Percentiles rank a stretch among this genome's conserved stretches.
These are phyloP conservation scores for Mariannaea sp. DNA, from an alignment of 2,329 filamentous ascomycete genomes.

Conservation along the genomic window DNA sequence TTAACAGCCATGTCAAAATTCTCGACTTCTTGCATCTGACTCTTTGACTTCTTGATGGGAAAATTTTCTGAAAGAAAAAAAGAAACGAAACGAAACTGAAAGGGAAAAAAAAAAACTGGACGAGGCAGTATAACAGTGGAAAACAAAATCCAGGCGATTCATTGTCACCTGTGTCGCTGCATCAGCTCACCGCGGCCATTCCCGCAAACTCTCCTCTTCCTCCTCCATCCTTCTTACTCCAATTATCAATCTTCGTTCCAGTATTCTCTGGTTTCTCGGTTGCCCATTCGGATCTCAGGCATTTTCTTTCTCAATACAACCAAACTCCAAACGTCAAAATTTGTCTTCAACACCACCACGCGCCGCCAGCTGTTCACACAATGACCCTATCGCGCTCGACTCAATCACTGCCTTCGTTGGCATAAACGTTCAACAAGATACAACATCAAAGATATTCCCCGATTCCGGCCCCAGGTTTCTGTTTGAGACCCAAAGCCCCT, in stretches of 20 bases:
- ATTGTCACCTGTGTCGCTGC: slow-evolving; percentile 30
- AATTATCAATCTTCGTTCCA: slow-evolving; percentile 15
- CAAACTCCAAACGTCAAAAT: slow-evolving; percentile 1
- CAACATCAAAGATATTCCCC: slow-evolving; percentile 11
- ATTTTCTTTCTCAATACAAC: neutral
- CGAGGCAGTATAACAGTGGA: slow-evolving; percentile 36
- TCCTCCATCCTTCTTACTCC: slow-evolving; percentile 20
- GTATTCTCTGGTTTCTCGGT: slow-evolving; percentile 7
- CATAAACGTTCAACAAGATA: slow-evolving; percentile 28
- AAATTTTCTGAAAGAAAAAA: slow-evolving; percentile 18
- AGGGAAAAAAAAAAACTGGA: slow-evolving; percentile 21
- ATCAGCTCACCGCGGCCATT: slow-evolving; percentile 38
- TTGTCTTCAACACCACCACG: slow-evolving; percentile 20
- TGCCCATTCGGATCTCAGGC: neutral
- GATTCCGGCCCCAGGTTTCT: slow-evolving; percentile 23
- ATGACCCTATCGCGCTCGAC: slow-evolving; percentile 41
- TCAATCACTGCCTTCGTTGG: slow-evolving; percentile 40
- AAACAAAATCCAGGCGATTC: slow-evolving; percentile 24
- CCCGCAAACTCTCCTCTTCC: slow-evolving; percentile 24
- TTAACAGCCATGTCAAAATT: neutral
- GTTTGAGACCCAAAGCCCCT: slow-evolving; percentile 33
- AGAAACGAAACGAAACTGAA: too few relatives aligned
- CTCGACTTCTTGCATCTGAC: neutral
- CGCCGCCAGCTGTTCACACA: slow-evolving; percentile 35
- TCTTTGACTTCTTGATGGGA: neutral